phyloP scores from a whole-genome alignment of 768 basidiomycete species.

The Kwoniella europaea region DNA sequence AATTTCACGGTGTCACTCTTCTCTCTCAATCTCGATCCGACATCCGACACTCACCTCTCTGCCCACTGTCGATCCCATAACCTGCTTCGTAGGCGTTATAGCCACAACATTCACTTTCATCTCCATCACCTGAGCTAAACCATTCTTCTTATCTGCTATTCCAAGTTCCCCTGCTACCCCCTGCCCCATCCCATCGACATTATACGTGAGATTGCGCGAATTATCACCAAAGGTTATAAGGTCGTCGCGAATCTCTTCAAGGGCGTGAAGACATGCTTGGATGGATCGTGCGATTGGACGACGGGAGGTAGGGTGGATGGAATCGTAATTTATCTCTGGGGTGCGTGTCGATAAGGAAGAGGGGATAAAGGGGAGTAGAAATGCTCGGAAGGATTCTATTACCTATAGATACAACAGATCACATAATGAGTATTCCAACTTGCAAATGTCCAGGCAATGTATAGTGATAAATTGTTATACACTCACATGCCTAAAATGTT shows the following conservation, averaged over 20 bases:
- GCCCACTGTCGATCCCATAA: constrained; percentile 41
- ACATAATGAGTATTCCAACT: too few species aligned
- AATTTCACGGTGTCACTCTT: too few species aligned
- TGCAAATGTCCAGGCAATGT: too few species aligned
- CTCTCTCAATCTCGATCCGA: not conserved
- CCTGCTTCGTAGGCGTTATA: constrained; percentile 49
- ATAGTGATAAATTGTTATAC: not conserved
- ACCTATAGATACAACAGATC: constrained; percentile 24
- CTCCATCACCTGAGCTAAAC: constrained; percentile 35
- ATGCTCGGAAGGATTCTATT: constrained; percentile 47
- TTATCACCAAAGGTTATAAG: constrained; percentile 33
- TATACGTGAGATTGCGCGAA: not conserved
- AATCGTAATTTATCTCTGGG: constrained; percentile 47
- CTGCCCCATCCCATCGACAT: not conserved
- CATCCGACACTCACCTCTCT: constrained; percentile 40
- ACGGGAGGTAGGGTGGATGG: constrained; percentile 34
- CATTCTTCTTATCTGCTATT: not conserved
- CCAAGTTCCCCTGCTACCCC: constrained; percentile 29
- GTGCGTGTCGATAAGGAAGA: not conserved
- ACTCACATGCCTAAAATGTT: constrained; percentile 53
- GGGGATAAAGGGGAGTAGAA: constrained; percentile 32
- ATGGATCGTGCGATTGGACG: constrained; percentile 33
- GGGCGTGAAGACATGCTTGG: constrained; percentile 30
- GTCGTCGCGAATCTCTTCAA: constrained; percentile 27
- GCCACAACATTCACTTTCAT: constrained; percentile 39